Evolutionary conservation across 1,139 yeast genomes (phyloP).

Genomic region (Kodamaea suecica): DNA sequence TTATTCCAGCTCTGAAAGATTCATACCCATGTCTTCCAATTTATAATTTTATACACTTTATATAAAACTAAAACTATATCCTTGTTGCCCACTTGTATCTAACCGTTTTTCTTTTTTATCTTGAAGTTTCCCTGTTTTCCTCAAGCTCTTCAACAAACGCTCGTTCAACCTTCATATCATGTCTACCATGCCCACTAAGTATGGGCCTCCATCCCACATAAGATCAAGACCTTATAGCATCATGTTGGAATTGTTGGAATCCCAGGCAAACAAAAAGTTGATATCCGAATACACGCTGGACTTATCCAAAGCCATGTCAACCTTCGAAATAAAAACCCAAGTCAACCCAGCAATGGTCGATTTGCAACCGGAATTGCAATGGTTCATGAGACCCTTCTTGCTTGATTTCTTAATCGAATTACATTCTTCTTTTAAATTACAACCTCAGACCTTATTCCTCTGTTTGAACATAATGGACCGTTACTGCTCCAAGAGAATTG

Average conservation of each 20-base stretch:
- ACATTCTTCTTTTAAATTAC: conserved; percentile 72
- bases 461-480: conserved; percentile 84
- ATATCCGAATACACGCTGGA: conserved; percentile 40
- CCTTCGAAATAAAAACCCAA: conserved; percentile 30
- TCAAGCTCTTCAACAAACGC: too few species aligned
- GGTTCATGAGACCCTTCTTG: conserved; percentile 90
- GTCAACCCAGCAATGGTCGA: conserved; percentile 73
- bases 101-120: background rate
- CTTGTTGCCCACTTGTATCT: background rate
- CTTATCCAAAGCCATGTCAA: conserved; percentile 28
- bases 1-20: too few species aligned
- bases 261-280: conserved; percentile 41
- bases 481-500: conserved; percentile 86
- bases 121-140: too few species aligned
- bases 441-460: conserved; percentile 75
- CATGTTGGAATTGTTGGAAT: conserved; percentile 47
- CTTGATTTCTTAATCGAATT: conserved; percentile 81
- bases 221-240: conserved; percentile 39
- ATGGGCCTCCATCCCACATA: conserved; percentile 47
- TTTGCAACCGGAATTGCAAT: conserved; percentile 85
- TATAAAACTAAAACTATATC: conserved; percentile 5
- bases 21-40: too few species aligned
- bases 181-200: conserved; percentile 13
- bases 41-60: background rate
- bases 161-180: background rate